Conservation (phyloP, 352 stramenopile genomes). For the Phytophthora melonis region DNA sequence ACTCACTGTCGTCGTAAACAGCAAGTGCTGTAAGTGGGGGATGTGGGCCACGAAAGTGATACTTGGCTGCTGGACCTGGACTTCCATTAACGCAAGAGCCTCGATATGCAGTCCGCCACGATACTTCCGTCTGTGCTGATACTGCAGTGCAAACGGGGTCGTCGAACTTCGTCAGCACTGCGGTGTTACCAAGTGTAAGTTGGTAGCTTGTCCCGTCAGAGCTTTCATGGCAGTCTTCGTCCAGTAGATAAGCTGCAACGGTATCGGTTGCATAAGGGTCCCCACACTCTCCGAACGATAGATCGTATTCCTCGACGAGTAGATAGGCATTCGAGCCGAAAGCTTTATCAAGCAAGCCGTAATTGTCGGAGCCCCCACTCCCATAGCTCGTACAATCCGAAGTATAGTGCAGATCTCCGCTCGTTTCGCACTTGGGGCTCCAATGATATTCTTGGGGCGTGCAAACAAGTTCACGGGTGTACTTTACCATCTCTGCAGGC, state of each 20-base stretch:
- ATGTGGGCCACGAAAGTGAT: slow-evolving; percentile 1
- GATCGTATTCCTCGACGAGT: slow-evolving; percentile 16
- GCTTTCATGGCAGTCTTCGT: slow-evolving; percentile 15
- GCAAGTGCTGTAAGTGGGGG: slow-evolving; percentile 9
- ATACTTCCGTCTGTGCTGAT: slow-evolving; percentile 1
- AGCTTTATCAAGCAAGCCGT: neutral
- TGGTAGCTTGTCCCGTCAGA: slow-evolving; percentile 2
- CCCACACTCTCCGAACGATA: neutral
- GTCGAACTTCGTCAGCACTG: slow-evolving; percentile 5
- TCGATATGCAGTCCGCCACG: neutral
- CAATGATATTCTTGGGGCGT: neutral
- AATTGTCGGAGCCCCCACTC: neutral
- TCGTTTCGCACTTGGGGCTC: neutral
- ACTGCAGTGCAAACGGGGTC: neutral
- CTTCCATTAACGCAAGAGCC: neutral
- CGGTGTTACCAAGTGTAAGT: slow-evolving; percentile 5
- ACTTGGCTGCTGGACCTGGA: neutral
- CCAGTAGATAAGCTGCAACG: slow-evolving; percentile 5
- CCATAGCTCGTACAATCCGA: slow-evolving; percentile 10
- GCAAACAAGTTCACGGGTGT: slow-evolving; percentile 4
- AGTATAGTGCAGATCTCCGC: neutral
- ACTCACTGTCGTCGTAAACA: slow-evolving; percentile 3
- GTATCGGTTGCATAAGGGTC: neutral
- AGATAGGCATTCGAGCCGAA: slow-evolving; percentile 14
- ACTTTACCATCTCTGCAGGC: neutral